Evolutionary conservation across 2,329 filamentous ascomycete genomes (phyloP), one percentile per base, ranked within the genome.

Genomic region (Penicillium griseofulvum): DNA sequence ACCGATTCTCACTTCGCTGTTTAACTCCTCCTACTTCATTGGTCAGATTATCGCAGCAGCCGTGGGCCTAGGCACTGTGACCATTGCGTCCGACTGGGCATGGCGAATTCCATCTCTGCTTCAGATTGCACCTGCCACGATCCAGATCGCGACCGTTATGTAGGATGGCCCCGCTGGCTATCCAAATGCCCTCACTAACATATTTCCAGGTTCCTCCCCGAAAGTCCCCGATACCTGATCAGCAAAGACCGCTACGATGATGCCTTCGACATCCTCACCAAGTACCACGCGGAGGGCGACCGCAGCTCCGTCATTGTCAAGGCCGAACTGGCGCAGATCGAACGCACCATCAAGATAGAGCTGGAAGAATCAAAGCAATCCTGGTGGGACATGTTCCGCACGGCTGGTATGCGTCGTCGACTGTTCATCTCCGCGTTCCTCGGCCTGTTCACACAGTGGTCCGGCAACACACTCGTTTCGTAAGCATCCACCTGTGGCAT

Each of bases 291-390:
- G 17, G 82, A 83, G 61, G 82, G 80, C 2, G 75, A 83, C 47
- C 64, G 64, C 7, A 68, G 76, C 33, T 83, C 80, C 0, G 70
- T 78, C 12, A 77, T 85, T 12, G 82, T 86, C 26, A 76, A 78
- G 49, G 82, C 81, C 9, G 85, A 87, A 64, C 81, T 86, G 63
- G 78, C 78, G 0, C 82, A 87, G 66, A 87, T 87, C 60, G 74
- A 80, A 47, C 76, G 79, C 4, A 83, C 83, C 0, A 80, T 86
- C 62, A 76, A 77, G 29, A 63, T 83, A 1, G 83, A 86, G 64
- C 71, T 80, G 51, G 81, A 86, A 31, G 61, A 57, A 17, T 41
- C 63, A 10, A 66, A 64, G 9, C 58, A 64, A 45, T 58, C 61
- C 14, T 71, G 69, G 69, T 43, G 47, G 31, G 65, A 68, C 41